Evolutionary conservation across 2,329 filamentous ascomycete species (phyloP), one percentile per base, ranked within the genome.

Genomic region (Colletotrichum cereale): DNA sequence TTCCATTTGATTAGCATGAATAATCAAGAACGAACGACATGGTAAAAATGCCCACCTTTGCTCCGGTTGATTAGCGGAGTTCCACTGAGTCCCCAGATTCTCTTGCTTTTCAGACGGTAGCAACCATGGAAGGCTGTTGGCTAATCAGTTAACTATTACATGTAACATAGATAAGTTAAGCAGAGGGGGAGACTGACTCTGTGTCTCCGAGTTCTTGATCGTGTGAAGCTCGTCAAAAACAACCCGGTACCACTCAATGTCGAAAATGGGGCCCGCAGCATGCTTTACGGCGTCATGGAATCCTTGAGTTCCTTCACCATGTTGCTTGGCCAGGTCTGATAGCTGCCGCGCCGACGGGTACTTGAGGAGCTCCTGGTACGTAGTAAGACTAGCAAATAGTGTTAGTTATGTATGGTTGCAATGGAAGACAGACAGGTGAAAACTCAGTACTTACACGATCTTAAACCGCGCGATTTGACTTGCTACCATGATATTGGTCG

Each of bases 171-270:
- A 5, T 7, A 36, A 24, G 21, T 21, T 18, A 16, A n/a, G 4
- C 10, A 24, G 7, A 10, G 1, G 16, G 11, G 75, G 1, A 16
- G 11, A 76, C 79, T 69, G 66, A 82, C 82, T 78, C 11, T 73
- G 65, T 0, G 79, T 77, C 0, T 67, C 67, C 7, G 83, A 78
- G 38, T 88, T 90, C 72, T 89, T 90, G 71, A 91, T 88, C 0
- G 74, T 75, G 61, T 90, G 88, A 0, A 85, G 87, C 74, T 91
- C 89, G 18, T 62, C 58, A 18, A 62, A 50, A 2, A 62, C 31
- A 34, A 62, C 21, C 7, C 58, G 42, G 31, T 50, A 62, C 58
- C 58, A 62, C 42, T 36, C 44, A 1, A 62, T 36, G 12, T 24
- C 29, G 31, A 62, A 62, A n/a, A 62, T 10, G 14, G 42, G 42